phyloP scores from a whole-genome alignment of 2,329 filamentous ascomycete genomes.

The Verticillium nonalfalfae region DNA sequence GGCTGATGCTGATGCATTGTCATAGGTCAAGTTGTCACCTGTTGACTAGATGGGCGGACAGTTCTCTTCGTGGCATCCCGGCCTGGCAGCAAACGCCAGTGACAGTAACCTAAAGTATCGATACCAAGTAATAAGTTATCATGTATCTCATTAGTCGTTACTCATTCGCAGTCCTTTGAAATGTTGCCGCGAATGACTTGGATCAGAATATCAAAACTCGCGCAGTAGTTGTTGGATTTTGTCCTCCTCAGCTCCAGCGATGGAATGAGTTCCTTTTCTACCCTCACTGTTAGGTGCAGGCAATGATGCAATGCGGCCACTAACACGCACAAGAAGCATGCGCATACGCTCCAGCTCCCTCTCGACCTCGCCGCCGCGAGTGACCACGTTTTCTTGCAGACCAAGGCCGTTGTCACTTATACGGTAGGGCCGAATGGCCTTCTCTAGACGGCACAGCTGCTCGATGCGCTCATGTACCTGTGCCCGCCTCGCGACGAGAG shows the following conservation, averaged over 20 bases:
- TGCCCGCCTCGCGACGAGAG: slow-evolving; percentile 40
- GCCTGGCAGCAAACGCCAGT: too few relatives aligned
- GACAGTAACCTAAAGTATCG: not conserved
- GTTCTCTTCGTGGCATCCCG: too few relatives aligned
- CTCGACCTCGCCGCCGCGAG: slow-evolving; percentile 58
- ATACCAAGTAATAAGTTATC: not conserved
- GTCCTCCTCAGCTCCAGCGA: slow-evolving; percentile 30
- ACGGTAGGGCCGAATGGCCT: slow-evolving; percentile 43
- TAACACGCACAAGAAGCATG: slow-evolving; percentile 53
- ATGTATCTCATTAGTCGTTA: not conserved
- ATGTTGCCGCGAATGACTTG: not conserved
- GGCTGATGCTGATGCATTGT: not conserved
- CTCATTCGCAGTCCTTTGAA: not conserved
- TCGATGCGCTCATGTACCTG: slow-evolving; percentile 33
- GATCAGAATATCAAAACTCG: slow-evolving; percentile 22
- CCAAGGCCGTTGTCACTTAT: slow-evolving; percentile 21
- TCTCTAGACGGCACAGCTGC: slow-evolving; percentile 41
- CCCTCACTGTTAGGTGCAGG: slow-evolving; percentile 17
- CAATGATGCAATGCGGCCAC: slow-evolving; percentile 40
- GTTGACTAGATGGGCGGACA: too few relatives aligned
- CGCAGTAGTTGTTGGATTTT: slow-evolving; percentile 36
- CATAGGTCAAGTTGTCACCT: too few relatives aligned
- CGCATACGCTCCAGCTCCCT: slow-evolving; percentile 62
- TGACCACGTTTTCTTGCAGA: slow-evolving; percentile 62
- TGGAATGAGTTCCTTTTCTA: slow-evolving; percentile 21